Conservation (phyloP, 1,284 basidiomycete species). For the Coniophora puteana region DNA sequence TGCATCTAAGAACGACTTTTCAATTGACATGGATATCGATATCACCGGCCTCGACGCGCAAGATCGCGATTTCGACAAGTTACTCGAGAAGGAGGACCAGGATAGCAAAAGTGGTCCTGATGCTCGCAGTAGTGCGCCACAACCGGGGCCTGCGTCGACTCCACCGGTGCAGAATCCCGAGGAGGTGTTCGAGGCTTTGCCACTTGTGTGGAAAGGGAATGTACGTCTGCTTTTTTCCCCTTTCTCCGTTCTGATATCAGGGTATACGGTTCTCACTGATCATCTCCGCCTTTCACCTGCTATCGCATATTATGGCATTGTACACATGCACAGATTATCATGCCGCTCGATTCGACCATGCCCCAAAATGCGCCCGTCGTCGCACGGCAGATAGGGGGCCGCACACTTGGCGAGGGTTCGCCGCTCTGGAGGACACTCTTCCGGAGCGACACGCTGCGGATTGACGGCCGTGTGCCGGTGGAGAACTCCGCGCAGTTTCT, state of each 20-base stretch:
- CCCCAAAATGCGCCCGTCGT: conserved; percentile 62
- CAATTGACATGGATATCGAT: conserved; percentile 40
- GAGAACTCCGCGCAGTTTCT: conserved; percentile 74
- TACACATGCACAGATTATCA: conserved; percentile 69
- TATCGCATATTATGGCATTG: conserved; percentile 8
- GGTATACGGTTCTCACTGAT: conserved; percentile 6
- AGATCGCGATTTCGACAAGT: conserved; percentile 81
- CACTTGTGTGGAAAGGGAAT: conserved; percentile 68
- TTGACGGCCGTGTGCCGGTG: conserved; percentile 80
- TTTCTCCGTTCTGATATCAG: conserved; percentile 2
- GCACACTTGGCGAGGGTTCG: conserved; percentile 49
- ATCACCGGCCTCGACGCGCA: conserved; percentile 44
- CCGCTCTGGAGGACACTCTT: conserved; percentile 70
- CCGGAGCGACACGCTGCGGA: conserved; percentile 59
- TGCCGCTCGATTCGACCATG: conserved; percentile 71
- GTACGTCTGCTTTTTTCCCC: conserved; percentile 36
- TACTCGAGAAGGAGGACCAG: conserved; percentile 59
- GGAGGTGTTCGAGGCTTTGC: conserved; percentile 46
- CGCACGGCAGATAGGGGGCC: conserved; percentile 72
- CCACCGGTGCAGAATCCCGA: conserved; percentile 26
- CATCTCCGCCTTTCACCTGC: conserved; percentile 15
- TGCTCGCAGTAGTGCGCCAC: conserved; percentile 18
- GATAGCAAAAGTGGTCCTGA: no score
- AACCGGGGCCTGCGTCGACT: conserved; percentile 23
- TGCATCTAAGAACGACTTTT: conserved; percentile 31